These are phyloP conservation scores for Mrakia gelida DNA, from an alignment of 768 basidiomycete genomes.

Conservation along the genomic window DNA sequence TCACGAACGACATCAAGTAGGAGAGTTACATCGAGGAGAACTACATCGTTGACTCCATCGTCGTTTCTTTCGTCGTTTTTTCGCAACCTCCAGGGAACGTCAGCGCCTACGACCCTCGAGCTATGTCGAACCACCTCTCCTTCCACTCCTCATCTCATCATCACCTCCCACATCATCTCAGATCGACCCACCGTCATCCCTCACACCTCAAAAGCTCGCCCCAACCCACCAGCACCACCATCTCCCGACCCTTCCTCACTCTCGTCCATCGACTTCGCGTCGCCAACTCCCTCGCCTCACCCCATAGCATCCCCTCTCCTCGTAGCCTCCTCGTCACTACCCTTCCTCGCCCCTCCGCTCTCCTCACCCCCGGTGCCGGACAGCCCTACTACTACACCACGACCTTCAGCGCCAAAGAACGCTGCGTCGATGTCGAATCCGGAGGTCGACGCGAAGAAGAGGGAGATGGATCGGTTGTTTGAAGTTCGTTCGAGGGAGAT, in stretches of 20 bases:
- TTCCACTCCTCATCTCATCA: conserved; percentile 4
- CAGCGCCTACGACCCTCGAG: background rate
- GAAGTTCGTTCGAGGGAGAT: background rate
- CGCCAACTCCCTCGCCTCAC: too few species aligned
- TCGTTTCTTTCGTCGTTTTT: background rate
- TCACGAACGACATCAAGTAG: too few species aligned
- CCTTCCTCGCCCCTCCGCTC: background rate
- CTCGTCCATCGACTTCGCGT: too few species aligned
- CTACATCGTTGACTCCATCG: background rate
- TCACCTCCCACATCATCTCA: conserved; percentile 9
- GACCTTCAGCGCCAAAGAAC: background rate
- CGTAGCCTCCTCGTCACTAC: too few species aligned
- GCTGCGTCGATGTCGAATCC: background rate
- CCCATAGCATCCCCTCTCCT: too few species aligned
- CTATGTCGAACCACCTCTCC: background rate
- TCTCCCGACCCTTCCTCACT: background rate
- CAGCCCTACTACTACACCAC: background rate
- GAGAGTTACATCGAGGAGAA: too few species aligned
- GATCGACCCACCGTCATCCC: background rate
- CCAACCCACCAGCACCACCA: background rate
- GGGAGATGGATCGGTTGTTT: conserved; percentile 6
- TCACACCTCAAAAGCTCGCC: background rate
- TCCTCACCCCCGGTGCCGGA: background rate
- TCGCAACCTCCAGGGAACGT: background rate
- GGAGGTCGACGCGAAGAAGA: conserved; percentile 1